Base-by-base conservation (phyloP, 768 basidiomycete genomes). In the Lentinus brumalis region DNA sequence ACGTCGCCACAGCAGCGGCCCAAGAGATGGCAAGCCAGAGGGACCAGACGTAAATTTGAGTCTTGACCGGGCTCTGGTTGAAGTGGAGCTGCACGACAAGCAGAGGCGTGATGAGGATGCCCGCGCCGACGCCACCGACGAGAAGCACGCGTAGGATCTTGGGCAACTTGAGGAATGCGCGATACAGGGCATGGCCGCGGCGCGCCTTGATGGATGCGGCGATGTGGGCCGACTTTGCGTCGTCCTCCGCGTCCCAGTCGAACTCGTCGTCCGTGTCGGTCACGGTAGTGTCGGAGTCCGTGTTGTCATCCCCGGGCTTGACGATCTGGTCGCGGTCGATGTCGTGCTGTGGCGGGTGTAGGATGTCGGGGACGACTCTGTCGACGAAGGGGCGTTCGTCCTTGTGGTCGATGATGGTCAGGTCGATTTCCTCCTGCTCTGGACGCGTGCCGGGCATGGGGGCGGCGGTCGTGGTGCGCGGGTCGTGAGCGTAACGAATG, bases 251-350 rank as follows among this genome's bases (percentile, higher is more conserved):
- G 56, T 89, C 86, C 88, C 88, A 89, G 76, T 90, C 80, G 65
- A 92, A 90, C 66, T 90, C 86, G 68, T 89, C 88, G 10, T 81
- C 83, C 3, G 83, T 79, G 64, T 86, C 82, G 12, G 87, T 87
- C 30, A 77, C 80, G n/a, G 83, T 78, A 5, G 45, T 47, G 47
- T 63, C 65, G 16, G 66, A 59, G 57, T 61, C 60, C 8, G 66
- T 49, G 57, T 61, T 51, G 16, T 52, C 50, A 39, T 67, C 60
- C 42, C 62, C 50, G 12, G 47, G 62, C n/a, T 70, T 65, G n/a
- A 63, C 58, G 55, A 68, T 56, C 18, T 61, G 47, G 31, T 68
- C 67, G 38, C 67, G 61, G 61, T 68, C 59, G 49, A 66, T 53
- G 32, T 61, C 32, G 11, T 56, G 50, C 15, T 38, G 18, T 30